Base-by-base conservation (phyloP, 306 rosid species). In the Medicago ruthenica region DNA sequence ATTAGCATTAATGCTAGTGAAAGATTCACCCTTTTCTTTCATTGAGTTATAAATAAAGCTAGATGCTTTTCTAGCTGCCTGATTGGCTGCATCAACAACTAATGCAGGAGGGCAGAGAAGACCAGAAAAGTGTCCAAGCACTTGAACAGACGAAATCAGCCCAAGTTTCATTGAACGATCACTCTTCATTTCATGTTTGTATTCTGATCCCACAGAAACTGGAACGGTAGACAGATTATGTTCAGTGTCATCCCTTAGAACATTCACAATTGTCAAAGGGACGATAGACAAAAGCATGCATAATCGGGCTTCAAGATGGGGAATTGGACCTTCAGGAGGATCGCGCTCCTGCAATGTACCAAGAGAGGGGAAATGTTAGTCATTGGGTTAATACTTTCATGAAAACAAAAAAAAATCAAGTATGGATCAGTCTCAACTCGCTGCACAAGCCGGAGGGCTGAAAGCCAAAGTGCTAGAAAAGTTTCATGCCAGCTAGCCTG, bases 401-500 rank as follows among this genome's bases (percentile, higher is more conserved):
- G 67, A 78, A 73, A 83, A 73, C 57, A 75, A 74, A 71, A n/a
- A n/a, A n/a, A 16, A 69, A 9, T 71, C 69, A 66, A 44, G 34
- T 44, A 44, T 13, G 55, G 80, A 81, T 31, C 81, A 74, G 77
- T 84, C 89, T 85, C 91, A 87, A 89, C 97, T 79, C 97, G 88
- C 79, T 91, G 95, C 84, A 91, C 97, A 85, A 91, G 95, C 61
- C 91, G 89, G 83, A 91, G 97, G 69, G 97, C 95, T 74, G 97
- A 87, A 68, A 91, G 89, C 97, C 97, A 91, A 68, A 91, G 87
- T 13, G 92, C 97, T 48, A 87, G 82, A 82, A 91, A 87, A 63
- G 97, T 87, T 79, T 87, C 95, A 70, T 91, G 95, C 95, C 97
- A 91, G 78, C 85, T 87, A 75, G 97, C 89, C 86, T 88, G 91